Base-by-base conservation (phyloP, 352 stramenopile species). In the Albugo candida region DNA sequence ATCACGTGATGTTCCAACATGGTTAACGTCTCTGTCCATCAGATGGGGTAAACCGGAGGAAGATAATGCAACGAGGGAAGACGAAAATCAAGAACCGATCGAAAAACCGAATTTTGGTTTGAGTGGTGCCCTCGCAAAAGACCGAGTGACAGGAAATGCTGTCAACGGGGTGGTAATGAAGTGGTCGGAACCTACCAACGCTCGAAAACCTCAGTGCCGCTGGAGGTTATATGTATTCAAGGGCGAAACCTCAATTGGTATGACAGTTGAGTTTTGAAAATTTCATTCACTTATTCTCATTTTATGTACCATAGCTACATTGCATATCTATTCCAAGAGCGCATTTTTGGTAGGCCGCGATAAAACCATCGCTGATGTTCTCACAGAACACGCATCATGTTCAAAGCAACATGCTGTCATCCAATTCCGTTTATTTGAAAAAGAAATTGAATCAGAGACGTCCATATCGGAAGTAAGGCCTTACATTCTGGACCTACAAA, bases 211-310 rank as follows among this genome's bases (percentile, higher is more conserved):
- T 8, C 77, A 81, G 40, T 83, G 83, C 17, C 70, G 83, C 50
- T 99, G 93, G 81, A 74, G 93, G 13, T 62, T 99, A 3, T 98
- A 98, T 64, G 93, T 98, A 34, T 99, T 98, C 64, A 97, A 97
- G 55, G 65, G 78, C 54, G 78, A 93, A 48, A 56, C 86, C 20
- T 54, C 71, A 11, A 65, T 93, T 36, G 66, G 80, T 92, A 52
- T 37, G 67, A 51, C 18, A 6, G 41, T 34, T 16, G 41, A 14
- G 16, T 42, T 2, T 51, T 18, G 17, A 16, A 10, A 27, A 11
- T 41, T 17, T 38, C 47, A 20, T 17, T 27, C 37, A 13, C 10
- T 54, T 14, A 17, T 18, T 19, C 10, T 34, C 4, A 41, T 51
- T 16, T 50, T 4, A 37, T 17, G 2, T 14, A 31, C 62, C n/a